phyloP scores from a whole-genome alignment of 179 eudicot species.

The Corrigiola litoralis region DNA sequence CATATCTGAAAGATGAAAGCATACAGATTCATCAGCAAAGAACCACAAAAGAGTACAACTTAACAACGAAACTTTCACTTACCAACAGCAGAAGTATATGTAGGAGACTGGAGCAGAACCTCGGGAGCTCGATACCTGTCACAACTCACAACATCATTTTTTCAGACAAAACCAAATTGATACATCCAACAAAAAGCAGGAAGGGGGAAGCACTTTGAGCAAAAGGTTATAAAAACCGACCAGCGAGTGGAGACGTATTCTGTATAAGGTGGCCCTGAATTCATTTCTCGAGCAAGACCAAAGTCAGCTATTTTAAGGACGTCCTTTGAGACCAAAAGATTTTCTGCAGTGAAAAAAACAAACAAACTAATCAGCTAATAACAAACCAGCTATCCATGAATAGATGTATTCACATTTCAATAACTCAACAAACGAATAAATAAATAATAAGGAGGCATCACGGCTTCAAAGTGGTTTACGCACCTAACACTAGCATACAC shows the following conservation, averaged over 20 bases:
- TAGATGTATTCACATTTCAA: neutral
- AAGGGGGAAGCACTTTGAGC: neutral
- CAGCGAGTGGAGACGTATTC: conserved; percentile 96
- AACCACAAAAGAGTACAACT: neutral
- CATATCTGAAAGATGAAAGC: conserved; percentile 56
- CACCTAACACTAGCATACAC: too few species aligned
- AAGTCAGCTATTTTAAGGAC: conserved; percentile 83
- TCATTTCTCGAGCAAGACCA: conserved; percentile 87
- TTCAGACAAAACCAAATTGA: neutral
- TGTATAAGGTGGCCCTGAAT: conserved; percentile 67
- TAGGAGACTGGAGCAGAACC: conserved; percentile 84
- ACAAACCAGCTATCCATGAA: too few species aligned
- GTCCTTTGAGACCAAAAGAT: conserved; percentile 69
- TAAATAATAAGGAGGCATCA: too few species aligned
- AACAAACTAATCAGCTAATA: neutral
- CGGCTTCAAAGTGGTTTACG: too few species aligned
- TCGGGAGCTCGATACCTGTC: conserved; percentile 99
- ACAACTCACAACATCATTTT: conserved; percentile 9
- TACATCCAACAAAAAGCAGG: neutral
- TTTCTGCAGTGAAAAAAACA: conserved; percentile 42
- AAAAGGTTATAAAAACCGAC: conserved; percentile 29
- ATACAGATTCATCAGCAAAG: conserved; percentile 4
- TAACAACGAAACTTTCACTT: conserved; percentile 22
- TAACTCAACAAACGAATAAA: neutral
- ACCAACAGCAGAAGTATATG: conserved; percentile 92